A percentile compares a stretch with the other conserved stretches of the same genome.
Conservation (phyloP, 1,284 basidiomycete species). For the Leccinum fuscescens region DNA sequence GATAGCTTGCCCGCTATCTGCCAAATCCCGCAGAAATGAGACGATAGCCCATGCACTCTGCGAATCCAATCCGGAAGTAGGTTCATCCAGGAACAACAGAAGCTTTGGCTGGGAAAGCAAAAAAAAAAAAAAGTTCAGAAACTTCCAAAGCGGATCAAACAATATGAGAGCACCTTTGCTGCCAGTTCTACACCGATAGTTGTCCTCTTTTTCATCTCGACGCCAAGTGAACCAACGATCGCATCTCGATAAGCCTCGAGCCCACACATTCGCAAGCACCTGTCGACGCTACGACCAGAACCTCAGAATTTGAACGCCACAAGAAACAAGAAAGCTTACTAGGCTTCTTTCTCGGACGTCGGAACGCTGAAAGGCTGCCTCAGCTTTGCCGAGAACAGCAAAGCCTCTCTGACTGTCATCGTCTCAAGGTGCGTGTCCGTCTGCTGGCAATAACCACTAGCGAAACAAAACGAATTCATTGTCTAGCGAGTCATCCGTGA, state of each 20-base stretch:
- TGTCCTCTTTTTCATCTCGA: conserved; percentile 77
- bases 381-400: conserved; percentile 79
- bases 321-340: conserved; percentile 42
- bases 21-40: conserved; percentile 75
- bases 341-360: conserved; percentile 72
- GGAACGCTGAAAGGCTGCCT: conserved; percentile 74
- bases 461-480: neutral
- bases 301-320: neutral
- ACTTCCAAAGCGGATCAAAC: neutral
- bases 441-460: conserved; percentile 75
- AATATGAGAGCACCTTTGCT: conserved; percentile 48
- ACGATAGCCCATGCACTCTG: conserved; percentile 89
- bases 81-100: conserved; percentile 82
- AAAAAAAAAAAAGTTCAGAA: conserved; percentile 24
- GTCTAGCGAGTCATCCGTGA: neutral
- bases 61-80: conserved; percentile 84
- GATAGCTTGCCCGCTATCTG: conserved; percentile 74
- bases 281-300: conserved; percentile 56
- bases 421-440: conserved; percentile 76
- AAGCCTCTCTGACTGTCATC: conserved; percentile 80
- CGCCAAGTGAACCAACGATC: conserved; percentile 71
- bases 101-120: conserved; percentile 52
- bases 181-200: conserved; percentile 85
- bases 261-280: conserved; percentile 78
- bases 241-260: conserved; percentile 71